Percentiles rank a stretch among this genome's conserved stretches.
These are phyloP conservation scores for Apiotrichum akiyoshidainum DNA, from an alignment of 1,284 basidiomycete genomes.

Conservation along the genomic window DNA sequence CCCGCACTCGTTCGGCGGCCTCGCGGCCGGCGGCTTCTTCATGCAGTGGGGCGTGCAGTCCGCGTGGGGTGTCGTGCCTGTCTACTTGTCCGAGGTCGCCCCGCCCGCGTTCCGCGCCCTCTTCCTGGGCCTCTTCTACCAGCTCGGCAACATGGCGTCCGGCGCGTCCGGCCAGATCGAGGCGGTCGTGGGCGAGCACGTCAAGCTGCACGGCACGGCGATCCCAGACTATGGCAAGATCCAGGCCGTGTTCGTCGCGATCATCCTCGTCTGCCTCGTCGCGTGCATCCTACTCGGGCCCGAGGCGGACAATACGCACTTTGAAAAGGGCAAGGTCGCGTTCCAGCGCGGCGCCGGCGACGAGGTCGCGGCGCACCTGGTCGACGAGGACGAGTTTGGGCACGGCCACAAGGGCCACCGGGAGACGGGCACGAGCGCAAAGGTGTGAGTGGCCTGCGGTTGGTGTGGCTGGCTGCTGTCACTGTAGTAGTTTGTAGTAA, in stretches of 20 bases:
- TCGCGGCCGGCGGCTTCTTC: conserved; percentile 54
- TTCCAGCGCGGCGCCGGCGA: conserved; percentile 68
- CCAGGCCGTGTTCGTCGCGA: conserved; percentile 79
- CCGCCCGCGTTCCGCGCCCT: conserved; percentile 81
- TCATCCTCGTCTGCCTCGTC: conserved; percentile 49
- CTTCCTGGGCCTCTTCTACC: conserved; percentile 88
- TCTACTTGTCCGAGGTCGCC: conserved; percentile 77
- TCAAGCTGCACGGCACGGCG: conserved; percentile 45
- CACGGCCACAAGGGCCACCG: background rate
- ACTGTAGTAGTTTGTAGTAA: no score
- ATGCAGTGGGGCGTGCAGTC: conserved; percentile 82
- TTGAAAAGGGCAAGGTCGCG: conserved; percentile 75
- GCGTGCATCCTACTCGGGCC: conserved; percentile 54
- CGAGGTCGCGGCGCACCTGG: conserved; percentile 50
- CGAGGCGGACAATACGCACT: conserved; percentile 68
- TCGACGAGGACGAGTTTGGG: conserved; percentile 3
- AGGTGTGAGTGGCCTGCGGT: no score
- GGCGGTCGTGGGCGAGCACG: conserved; percentile 59
- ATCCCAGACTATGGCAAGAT: conserved; percentile 80
- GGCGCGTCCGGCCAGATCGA: conserved; percentile 88
- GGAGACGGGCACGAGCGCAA: no score
- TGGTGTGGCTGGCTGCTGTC: no score
- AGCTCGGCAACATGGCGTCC: conserved; percentile 70
- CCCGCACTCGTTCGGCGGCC: conserved; percentile 54
- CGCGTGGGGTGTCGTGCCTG: conserved; percentile 53